Evolutionary conservation across 2,329 filamentous ascomycete genomes (phyloP).

Genomic region (Albifimbria verrucaria): DNA sequence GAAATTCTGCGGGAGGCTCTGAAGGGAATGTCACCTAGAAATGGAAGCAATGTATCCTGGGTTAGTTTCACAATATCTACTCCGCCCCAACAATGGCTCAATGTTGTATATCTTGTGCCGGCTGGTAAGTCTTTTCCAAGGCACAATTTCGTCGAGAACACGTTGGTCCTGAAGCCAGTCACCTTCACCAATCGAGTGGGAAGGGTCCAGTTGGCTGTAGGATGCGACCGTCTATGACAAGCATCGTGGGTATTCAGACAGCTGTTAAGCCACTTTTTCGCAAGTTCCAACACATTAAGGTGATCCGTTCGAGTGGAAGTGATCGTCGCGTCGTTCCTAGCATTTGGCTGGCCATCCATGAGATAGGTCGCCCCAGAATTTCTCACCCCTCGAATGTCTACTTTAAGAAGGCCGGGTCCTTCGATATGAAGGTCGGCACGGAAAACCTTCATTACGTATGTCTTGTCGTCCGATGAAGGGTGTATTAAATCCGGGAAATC

Average conservation of each 20-base stretch:
- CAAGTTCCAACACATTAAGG: neutral
- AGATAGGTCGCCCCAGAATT: neutral
- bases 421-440: neutral
- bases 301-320: neutral
- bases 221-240: neutral
- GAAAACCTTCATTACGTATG: neutral
- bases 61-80: neutral
- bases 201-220: neutral
- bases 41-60: neutral
- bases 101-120: neutral
- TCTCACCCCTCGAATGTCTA: neutral
- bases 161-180: neutral
- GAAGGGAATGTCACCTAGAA: neutral
- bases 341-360: neutral
- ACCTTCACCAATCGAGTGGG: constrained; percentile 1
- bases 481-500: neutral
- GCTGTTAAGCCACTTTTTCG: neutral
- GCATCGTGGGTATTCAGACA: neutral
- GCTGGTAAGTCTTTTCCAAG: neutral
- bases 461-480: neutral
- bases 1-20: neutral
- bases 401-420: neutral
- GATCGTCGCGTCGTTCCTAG: neutral
- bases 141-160: neutral
- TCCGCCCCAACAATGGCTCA: constrained; percentile 1